Evolutionary conservation across 306 rosid genomes (phyloP).

Genomic region (Corylus heterophylla): DNA sequence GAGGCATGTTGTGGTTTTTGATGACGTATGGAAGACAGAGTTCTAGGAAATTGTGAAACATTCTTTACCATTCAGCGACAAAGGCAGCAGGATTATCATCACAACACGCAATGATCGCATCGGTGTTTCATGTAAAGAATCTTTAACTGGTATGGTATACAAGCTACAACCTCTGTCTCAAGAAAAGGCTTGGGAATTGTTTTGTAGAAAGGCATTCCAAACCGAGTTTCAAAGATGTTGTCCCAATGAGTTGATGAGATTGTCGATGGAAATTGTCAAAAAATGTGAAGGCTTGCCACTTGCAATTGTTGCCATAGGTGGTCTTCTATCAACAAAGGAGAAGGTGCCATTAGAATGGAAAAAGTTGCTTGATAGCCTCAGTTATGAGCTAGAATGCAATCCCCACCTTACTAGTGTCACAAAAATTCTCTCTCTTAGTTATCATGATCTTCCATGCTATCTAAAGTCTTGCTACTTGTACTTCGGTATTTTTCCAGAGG

Average conservation of each 20-base stretch:
- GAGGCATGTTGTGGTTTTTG: background rate
- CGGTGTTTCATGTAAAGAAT: background rate
- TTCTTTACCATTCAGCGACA: too few species aligned
- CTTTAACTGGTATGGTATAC: background rate
- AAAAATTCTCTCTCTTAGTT: background rate
- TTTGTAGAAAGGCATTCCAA: background rate
- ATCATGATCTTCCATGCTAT: constrained; percentile 15
- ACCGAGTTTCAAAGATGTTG: background rate
- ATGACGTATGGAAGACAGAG: too few species aligned
- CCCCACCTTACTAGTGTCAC: background rate
- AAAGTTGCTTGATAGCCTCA: background rate
- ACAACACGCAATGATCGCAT: background rate
- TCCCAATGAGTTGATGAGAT: background rate
- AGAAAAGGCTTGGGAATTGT: background rate
- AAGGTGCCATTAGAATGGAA: constrained; percentile 15
- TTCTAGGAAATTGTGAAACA: too few species aligned
- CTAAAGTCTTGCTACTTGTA: constrained; percentile 24
- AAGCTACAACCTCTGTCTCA: background rate
- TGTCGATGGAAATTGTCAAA: background rate
- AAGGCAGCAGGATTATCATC: too few species aligned
- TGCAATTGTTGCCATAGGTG: constrained; percentile 17
- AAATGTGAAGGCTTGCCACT: constrained; percentile 19
- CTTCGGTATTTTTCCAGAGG: constrained; percentile 25
- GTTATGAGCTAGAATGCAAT: background rate
- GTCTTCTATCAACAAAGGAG: constrained; percentile 14